Evolutionary conservation across 305 asterid genomes (phyloP), one percentile per base, ranked within the genome.

Genomic region (Stenogyne calaminthoides): DNA sequence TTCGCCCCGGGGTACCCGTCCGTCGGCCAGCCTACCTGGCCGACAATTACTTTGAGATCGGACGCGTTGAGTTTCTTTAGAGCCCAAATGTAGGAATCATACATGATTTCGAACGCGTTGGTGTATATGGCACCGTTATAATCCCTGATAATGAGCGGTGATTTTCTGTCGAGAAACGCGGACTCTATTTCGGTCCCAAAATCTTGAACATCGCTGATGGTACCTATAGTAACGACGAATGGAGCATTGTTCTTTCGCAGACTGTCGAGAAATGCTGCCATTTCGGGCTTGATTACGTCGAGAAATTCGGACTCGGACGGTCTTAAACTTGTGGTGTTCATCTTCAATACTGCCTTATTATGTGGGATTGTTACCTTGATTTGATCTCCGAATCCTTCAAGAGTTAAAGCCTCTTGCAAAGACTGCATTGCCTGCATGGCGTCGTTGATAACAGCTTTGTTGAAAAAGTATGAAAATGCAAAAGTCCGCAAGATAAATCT

Each of bases 11-110:
- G 71, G 49, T 5, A 39, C 2, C 89, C 93, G n/a, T 88, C 91
- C 0, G 91, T 88, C 6, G 91, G 87, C 93, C 91, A 88, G 2
- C 89, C 89, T 0, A 88, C 34, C 32, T 52, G 52, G 32, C 79
- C 72, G 1, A 82, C 73, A 12, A 42, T 29, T 5, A 88, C 12
- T 4, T 20, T 64, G 29, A 84, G 7, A 47, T 70, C 72, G 0
- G 72, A 37, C 0, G 11, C 65, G 3, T 81, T 81, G 2, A 67
- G 70, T 27, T 84, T 88, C 3, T 0, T 32, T 6, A 88, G 36
- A 4, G 91, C 87, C 81, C 79, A 83, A 0, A 58, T 47, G 63
- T 71, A 37, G 1, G 79, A 25, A 40, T 86, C 91, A 34, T 66
- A 37, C 42, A 67, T 5, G 54, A 75, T 67, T 1, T 80, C 85